phyloP scores from a whole-genome alignment of 2,329 filamentous ascomycete genomes.

The Penicillium sp. region DNA sequence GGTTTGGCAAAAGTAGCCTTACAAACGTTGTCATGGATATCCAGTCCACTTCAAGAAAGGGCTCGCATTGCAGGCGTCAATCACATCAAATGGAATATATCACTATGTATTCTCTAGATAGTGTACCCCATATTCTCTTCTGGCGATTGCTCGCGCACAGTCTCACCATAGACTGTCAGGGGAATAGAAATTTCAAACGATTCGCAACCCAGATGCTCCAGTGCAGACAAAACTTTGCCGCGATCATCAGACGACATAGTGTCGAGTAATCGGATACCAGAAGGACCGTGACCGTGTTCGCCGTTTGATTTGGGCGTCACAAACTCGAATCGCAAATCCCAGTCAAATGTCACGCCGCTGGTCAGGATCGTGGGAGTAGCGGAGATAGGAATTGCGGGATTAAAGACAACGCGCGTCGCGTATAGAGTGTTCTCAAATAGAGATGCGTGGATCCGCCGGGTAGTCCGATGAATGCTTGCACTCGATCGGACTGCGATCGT shows the following conservation, averaged over 20 bases:
- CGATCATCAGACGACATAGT: conserved; percentile 77
- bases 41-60: conserved; percentile 12
- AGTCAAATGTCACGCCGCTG: conserved; percentile 81
- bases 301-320: conserved; percentile 66
- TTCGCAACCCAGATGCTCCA: conserved; percentile 77
- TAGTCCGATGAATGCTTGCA: conserved; percentile 83
- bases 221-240: conserved; percentile 73
- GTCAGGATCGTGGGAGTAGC: conserved; percentile 93
- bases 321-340: conserved; percentile 90
- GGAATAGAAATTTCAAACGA: conserved; percentile 90
- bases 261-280: conserved; percentile 65
- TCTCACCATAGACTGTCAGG: conserved; percentile 71
- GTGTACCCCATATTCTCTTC: conserved; percentile 45
- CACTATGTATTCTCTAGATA: conserved; percentile 30
- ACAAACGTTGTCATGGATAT: conserved; percentile 15
- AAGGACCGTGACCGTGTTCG: conserved; percentile 39
- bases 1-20: too few relatives aligned
- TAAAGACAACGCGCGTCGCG: conserved; percentile 76
- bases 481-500: conserved; percentile 80
- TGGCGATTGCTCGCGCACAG: conserved; percentile 45
- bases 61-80: conserved; percentile 10
- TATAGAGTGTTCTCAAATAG: conserved; percentile 82
- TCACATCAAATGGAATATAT: not conserved
- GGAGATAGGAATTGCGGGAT: conserved; percentile 75
- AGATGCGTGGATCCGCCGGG: conserved; percentile 75